Evolutionary conservation across 768 basidiomycete genomes (phyloP), one percentile per base, ranked within the genome.

Genomic region (Boletus pseudo-olivaceus): DNA sequence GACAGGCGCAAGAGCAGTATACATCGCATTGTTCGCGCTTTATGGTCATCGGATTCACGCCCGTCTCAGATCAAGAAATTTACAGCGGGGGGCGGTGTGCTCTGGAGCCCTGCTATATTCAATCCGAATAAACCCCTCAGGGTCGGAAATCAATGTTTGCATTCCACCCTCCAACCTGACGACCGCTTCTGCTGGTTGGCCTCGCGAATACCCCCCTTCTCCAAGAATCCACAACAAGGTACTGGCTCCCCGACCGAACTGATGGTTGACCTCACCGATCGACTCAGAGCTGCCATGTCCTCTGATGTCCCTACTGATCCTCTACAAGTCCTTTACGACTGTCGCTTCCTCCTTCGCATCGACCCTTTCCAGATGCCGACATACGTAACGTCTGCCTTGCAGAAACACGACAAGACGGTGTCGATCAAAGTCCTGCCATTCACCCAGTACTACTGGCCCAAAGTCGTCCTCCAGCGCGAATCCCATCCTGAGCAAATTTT

Each of bases 261-360:
- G 17, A 58, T 68, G 9, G 57, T 77, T n/a, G 75, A 85, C 53
- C 56, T 80, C 35, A 83, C 82, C 5, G 55, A 68, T 20, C 56
- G 12, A 30, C 62, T 72, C 6, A 32, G 29, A 33, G 48, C 33
- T 53, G 49, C 43, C 64, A 12, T 60, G 39, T 39, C 55, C 62
- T 64, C 58, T 55, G 26, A 47, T 17, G 1, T 5, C 11, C 47
- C 57, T 8, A 0, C 59, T 4, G 19, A 52, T 3, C 38, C 61
- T 9, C 37, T 76, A 14, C 70, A 78, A 23, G 46, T 84, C 12
- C 69, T 90, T 29, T 89, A 81, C 63, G 88, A 91, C 65, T 75
- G 76, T 59, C 83, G 89, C 7, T 91, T 87, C 66, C 60, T 82
- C 4, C 47, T 90, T 40, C 63, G 61, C 19, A 74, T 88, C 58